These are phyloP conservation scores for Fusarium multiceps DNA, from an alignment of 2,329 filamentous ascomycete genomes.

Conservation along the genomic window DNA sequence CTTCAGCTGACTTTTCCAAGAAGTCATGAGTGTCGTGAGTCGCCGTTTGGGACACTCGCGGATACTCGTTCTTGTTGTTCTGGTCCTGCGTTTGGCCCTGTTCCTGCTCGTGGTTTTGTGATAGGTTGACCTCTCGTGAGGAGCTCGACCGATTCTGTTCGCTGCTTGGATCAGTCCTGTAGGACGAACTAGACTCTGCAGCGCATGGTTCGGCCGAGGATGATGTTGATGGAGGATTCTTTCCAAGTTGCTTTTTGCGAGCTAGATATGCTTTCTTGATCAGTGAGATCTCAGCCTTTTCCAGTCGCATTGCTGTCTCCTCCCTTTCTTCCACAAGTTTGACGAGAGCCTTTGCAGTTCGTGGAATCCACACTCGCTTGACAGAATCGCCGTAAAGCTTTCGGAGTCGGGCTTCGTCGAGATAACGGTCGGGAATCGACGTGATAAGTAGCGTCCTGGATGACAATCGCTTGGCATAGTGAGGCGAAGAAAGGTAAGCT, in stretches of 20 bases:
- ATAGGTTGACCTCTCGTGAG: conserved; percentile 11
- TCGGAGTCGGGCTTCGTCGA: conserved; percentile 80
- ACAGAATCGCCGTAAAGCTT: conserved; percentile 86
- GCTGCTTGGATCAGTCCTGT: conserved; percentile 21
- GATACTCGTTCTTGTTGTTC: conserved; percentile 26
- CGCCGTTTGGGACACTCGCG: conserved; percentile 21
- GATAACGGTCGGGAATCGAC: conserved; percentile 81
- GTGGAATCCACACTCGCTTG: conserved; percentile 85
- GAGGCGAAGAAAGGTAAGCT: conserved; percentile 87
- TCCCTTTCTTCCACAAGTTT: conserved; percentile 86
- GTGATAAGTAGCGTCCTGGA: conserved; percentile 91
- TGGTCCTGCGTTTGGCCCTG: conserved; percentile 1
- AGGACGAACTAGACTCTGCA: conserved; percentile 25
- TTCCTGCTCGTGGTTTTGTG: background rate
- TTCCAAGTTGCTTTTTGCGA: conserved; percentile 65
- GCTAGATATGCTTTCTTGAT: conserved; percentile 81
- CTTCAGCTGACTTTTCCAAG: conserved; percentile 42
- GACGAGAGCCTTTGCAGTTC: conserved; percentile 80
- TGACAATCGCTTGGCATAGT: conserved; percentile 86
- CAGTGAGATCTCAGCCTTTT: conserved; percentile 86
- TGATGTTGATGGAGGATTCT: conserved; percentile 1
- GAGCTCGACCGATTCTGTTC: conserved; percentile 10
- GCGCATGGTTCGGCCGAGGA: conserved; percentile 26
- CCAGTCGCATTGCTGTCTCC: conserved; percentile 81
- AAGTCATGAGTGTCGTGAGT: conserved; percentile 11